Percentiles rank a stretch among this genome's conserved stretches.
phyloP scores from a whole-genome alignment of 345 rosid species.

The Geranium brycei region DNA sequence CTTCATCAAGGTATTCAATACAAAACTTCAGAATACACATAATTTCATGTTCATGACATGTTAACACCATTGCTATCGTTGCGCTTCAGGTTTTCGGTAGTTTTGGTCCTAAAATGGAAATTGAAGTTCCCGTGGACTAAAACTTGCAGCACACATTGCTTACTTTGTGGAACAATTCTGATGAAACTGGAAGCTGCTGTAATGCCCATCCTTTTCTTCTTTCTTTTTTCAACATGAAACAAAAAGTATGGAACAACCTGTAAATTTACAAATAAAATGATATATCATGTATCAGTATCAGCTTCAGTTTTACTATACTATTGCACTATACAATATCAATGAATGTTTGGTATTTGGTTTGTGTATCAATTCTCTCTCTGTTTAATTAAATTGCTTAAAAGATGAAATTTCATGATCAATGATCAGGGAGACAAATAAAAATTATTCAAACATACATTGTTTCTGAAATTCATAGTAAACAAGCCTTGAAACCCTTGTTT shows the following conservation, averaged over 20 bases:
- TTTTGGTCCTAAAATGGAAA: constrained; percentile 35
- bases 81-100: constrained; percentile 26
- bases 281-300: no score
- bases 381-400: no score
- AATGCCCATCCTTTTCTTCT: not conserved
- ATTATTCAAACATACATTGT: no score
- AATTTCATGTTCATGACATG: not conserved
- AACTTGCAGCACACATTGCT: not conserved
- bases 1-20: constrained; percentile 34
- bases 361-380: no score
- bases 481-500: constrained; percentile 75
- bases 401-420: no score
- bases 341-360: no score
- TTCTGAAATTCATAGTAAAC: constrained; percentile 35
- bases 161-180: not conserved
- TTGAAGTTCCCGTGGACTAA: constrained; percentile 42
- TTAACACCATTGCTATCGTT: not conserved
- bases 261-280: not conserved
- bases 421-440: no score
- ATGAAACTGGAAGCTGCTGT: not conserved
- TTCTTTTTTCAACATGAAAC: not conserved
- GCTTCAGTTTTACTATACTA: no score
- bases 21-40: no score
- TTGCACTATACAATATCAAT: no score
- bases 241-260: not conserved